Evolutionary conservation across 169 alveolate species (phyloP), one percentile per base, ranked within the genome.

Genomic region (Amoebophrya sp.): DNA sequence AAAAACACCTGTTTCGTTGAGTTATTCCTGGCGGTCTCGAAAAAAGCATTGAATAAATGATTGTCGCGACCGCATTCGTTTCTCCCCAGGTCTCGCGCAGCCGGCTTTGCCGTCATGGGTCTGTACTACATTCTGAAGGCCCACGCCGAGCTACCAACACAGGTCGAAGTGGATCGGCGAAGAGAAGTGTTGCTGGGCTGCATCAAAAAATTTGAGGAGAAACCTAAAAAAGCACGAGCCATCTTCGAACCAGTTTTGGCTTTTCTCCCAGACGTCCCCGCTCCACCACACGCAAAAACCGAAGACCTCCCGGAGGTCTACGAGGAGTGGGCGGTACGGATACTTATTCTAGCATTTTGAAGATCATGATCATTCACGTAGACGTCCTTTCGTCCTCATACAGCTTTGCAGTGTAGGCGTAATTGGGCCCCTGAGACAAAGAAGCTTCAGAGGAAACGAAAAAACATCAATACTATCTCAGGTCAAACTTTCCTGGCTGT

Each of bases 131-230:
- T 66, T 25, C 83, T 66, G 83, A 66, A 66, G 32, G 12, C 83
- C 32, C 83, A 66, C 35, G 83, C 83, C 39, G 83, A 66, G 83
- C 83, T 66, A 2, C 83, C 83, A 25, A 66, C 35, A 2, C 83
- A 66, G 83, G 32, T 66, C 35, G 83, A 66, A 25, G 35, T n/a
- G 7, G 83, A 66, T 66, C 1, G 32, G 83, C 12, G 83, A 25
- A 2, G 83, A 25, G 83, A 66, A 25, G 18, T 66, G 1, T 25
- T 66, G 35, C 35, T 66, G 12, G 1, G 32, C 35, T 66, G 83
- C 83, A 66, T 66, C 83, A 18, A 66, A 25, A 66, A 66, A n/a
- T 66, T 66, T 66, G 38, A 66, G 83, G 83, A 66, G 35, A 66
- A 66, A 25, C 83, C 83, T 0, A 66, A 66, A n/a, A 66, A 66